Base-by-base conservation (phyloP, 495 filamentous ascomycete genomes). In the Aspergillus diversus region DNA sequence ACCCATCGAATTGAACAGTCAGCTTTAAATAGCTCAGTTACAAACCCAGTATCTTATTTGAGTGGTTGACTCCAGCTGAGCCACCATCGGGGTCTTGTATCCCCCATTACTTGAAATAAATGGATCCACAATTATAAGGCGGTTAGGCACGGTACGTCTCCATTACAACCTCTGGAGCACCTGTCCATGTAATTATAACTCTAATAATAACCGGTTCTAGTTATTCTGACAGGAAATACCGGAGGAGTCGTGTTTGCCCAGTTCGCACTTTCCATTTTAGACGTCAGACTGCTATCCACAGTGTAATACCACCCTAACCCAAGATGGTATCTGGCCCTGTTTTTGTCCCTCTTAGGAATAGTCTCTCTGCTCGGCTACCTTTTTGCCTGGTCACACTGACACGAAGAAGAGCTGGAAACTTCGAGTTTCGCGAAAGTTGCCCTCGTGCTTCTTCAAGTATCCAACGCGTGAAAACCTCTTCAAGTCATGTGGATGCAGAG, bases 41-140 rank as follows among this genome's bases (percentile, higher is more conserved):
- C 27, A 33, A 21, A 21, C 51, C n/a, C 27, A 32, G 32, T 27
- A 35, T 34, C 49, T 43, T 35, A n/a, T 37, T 33, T 13, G 32
- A 37, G 6, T 21, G 21, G 17, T 16, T 42, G 5, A n/a, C 33
- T 8, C n/a, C 51, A 50, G 13, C 52, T 43, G 59, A 21, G 54
- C 17, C 37, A 57, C 59, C 43, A 35, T 15, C 59, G 27, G 49
- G 33, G 16, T 31, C 32, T 46, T 61, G 39, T 55, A 61, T 48
- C 37, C 59, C 46, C 33, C 33, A 17, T 48, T 56, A 62, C 60
- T 32, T 62, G 60, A 63, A 63, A 57, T 57, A 51, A 63, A 57
- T 34, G 46, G 34, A 56, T 52, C 52, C 60, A 57, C 60, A 43
- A 43, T 43, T 31, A 31, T 48, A 39, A 11, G 37, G 33, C 53